Evolutionary conservation across 208 protist species (phyloP), one percentile per base, ranked within the genome.

Genomic region (Entamoeba invadens): DNA sequence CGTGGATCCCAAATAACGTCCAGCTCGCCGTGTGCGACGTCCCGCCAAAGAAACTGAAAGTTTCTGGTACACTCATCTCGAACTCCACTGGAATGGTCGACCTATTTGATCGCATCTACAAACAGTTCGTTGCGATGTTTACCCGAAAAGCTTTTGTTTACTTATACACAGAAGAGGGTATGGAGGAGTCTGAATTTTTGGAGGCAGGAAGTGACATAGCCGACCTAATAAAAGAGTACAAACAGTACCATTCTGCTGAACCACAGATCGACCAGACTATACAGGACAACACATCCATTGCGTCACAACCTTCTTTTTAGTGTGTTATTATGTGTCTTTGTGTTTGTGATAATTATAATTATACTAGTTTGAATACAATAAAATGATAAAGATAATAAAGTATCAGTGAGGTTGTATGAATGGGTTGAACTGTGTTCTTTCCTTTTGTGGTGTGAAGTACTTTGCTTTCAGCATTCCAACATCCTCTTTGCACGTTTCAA

Each of bases 101-200:
- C 94, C 95, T 99, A 77, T 98, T 99, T 96, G 97, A 98, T 95
- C 95, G 98, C 95, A 96, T 99, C 16, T 94, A 94, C 4, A 96
- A 97, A 87, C 98, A 99, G 96, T 99, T 99, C 97, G 98, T 96
- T 46, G 96, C 96, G 94, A 99, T 99, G 98, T 99, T 99, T 97
- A 96, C 97, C 94, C 96, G 98, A 94, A 99, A 99, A 96, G 98
- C 98, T 93, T 99, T 99, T 97, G 96, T 99, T 46, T 98, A 99
- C 97, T 99, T 98, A 98, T 99, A 99, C 97, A 99, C 98, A 91
- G 97, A 97, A 87, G 98, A 98, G 96, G 97, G 97, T 94, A 98
- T 98, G 97, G 97, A 98, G 94, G 97, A 98, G 94, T 97, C 97
- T 97, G 97, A 98, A 95, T 98, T 98, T 96, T 98, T 96, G 46